A percentile compares a stretch with the other conserved stretches of the same genome.
These are phyloP conservation scores for Wickerhamiella hasegawae DNA, from an alignment of 805 yeast species.

Conservation along the genomic window DNA sequence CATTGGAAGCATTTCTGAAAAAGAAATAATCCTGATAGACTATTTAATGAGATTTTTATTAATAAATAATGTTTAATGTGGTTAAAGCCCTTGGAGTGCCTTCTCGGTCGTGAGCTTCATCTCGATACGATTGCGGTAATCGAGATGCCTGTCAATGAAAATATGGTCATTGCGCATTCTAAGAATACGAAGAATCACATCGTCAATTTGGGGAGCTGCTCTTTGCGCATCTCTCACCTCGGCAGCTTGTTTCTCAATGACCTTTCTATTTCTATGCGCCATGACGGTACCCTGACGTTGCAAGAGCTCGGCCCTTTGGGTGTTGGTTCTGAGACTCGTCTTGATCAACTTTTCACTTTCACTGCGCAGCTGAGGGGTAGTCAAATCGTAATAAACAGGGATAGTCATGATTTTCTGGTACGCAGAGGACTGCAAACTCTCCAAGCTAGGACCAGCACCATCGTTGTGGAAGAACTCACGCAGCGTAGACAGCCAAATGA, in stretches of 20 bases:
- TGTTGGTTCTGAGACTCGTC: slow-evolving; percentile 32
- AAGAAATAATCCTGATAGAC: slow-evolving; percentile 1
- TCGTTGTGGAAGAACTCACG: slow-evolving; percentile 62
- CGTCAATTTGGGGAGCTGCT: slow-evolving; percentile 38
- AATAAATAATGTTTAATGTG: no score
- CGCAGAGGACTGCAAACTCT: slow-evolving; percentile 40
- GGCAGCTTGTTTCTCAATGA: slow-evolving; percentile 32
- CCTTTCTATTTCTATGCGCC: slow-evolving; percentile 52
- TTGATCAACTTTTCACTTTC: slow-evolving; percentile 47
- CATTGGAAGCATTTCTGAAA: not conserved
- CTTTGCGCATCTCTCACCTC: slow-evolving; percentile 31
- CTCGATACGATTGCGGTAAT: slow-evolving; percentile 44
- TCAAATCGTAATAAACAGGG: slow-evolving; percentile 48
- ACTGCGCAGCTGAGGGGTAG: slow-evolving; percentile 29
- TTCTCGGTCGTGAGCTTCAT: slow-evolving; percentile 40
- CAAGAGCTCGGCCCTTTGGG: slow-evolving; percentile 28
- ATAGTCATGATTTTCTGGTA: slow-evolving; percentile 50
- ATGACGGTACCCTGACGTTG: slow-evolving; percentile 50
- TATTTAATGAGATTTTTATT: no score
- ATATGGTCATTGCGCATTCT: slow-evolving; percentile 46
- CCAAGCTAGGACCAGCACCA: slow-evolving; percentile 67
- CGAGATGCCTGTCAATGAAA: slow-evolving; percentile 42
- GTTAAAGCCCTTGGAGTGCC: slow-evolving; percentile 9
- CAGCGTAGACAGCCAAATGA: slow-evolving; percentile 56
- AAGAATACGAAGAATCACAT: slow-evolving; percentile 55